Conservation (phyloP, 176 grass and related monocot genomes). For the Triticum monococcum region DNA sequence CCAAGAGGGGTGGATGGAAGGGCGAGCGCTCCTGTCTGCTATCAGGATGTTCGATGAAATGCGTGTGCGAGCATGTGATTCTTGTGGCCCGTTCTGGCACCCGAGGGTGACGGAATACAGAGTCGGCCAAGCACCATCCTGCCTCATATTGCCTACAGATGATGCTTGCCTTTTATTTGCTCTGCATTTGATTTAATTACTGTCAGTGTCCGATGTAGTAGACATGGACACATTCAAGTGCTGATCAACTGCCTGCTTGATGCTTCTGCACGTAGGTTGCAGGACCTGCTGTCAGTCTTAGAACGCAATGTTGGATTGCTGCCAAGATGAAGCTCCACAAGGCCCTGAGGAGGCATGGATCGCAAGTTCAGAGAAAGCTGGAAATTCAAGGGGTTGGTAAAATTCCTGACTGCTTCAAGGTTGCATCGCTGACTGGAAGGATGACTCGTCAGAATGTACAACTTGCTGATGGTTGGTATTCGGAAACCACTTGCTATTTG, state of each 20-base stretch:
- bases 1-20: neutral
- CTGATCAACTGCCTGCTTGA: conserved; percentile 4
- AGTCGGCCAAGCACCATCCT: too few species aligned
- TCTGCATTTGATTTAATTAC: neutral
- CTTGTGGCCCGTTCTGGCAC: neutral
- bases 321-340: conserved; percentile 48
- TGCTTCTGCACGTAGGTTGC: conserved; percentile 42
- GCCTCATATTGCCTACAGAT: neutral
- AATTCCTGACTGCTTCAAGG: conserved; percentile 11
- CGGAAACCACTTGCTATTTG: neutral
- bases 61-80: conserved; percentile 1
- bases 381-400: conserved; percentile 32
- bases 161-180: neutral
- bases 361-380: conserved; percentile 44
- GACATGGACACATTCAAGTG: neutral
- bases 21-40: neutral
- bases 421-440: conserved; percentile 12
- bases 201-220: neutral
- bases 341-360: conserved; percentile 46
- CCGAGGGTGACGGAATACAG: neutral
- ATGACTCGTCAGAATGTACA: conserved; percentile 4
- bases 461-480: conserved; percentile 31
- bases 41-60: neutral
- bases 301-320: conserved; percentile 38
- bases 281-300: conserved; percentile 24